Evolutionary conservation across 2,329 filamentous ascomycete genomes (phyloP).

Genomic region (Fusarium temperatum): DNA sequence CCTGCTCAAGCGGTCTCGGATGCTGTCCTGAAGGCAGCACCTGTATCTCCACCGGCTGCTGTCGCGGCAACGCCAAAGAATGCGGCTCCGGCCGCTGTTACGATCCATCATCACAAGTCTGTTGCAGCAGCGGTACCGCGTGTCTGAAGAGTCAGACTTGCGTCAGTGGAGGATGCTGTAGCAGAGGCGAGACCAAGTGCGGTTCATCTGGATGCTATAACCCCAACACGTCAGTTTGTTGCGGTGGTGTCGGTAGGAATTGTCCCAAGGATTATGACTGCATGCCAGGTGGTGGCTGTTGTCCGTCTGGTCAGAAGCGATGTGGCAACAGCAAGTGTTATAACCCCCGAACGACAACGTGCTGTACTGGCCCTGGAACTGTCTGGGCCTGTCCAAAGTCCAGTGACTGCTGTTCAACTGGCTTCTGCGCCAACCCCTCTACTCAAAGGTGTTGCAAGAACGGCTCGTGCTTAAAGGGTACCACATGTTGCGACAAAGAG

Average conservation of each 20-base stretch:
- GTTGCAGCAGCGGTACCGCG: neutral
- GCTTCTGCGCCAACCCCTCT: neutral
- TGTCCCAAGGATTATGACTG: constrained; percentile 3
- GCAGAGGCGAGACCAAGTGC: neutral
- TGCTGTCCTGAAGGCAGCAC: constrained; percentile 6
- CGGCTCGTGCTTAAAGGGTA: neutral
- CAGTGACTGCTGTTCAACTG: neutral
- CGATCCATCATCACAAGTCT: neutral
- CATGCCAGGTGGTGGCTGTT: constrained; percentile 1
- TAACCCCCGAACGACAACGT: neutral
- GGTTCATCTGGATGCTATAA: neutral
- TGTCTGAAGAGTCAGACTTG: neutral
- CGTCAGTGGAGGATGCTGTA: neutral
- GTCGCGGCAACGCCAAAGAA: neutral
- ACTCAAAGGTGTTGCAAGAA: constrained; percentile 9
- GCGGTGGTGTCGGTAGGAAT: neutral
- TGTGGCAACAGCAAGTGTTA: constrained; percentile 17
- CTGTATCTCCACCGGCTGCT: neutral
- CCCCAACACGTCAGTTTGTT: neutral
- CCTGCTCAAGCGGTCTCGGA: neutral
- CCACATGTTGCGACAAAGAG: constrained; percentile 7
- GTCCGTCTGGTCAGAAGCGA: neutral
- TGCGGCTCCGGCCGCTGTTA: constrained; percentile 1
- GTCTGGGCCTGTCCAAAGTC: neutral
- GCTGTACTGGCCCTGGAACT: neutral